Evolutionary conservation across 345 rosid genomes (phyloP), one percentile per base, ranked within the genome.

Genomic region (Cardamine occulta): DNA sequence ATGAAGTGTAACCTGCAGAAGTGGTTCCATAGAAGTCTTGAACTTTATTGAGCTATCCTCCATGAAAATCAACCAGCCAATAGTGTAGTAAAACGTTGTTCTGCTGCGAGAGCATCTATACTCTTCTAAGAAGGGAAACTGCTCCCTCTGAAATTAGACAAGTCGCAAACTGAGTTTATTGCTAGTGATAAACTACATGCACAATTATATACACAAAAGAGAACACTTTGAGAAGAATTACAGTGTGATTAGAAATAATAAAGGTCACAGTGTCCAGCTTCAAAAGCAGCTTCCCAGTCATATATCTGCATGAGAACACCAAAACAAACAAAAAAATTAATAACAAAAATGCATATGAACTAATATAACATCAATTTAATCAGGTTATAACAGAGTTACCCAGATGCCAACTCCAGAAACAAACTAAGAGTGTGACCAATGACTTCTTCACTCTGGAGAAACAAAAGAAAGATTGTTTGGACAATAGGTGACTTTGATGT

Each of bases 281-380:
- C 80, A 93, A 82, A 77, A 96, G 99, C 78, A 96, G 83, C 83
- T 93, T 96, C 65, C 99, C 99, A 60, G 97, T 91, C 99, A 96
- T 96, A 80, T 89, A 96, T 65, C 99, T 96, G 90, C 67, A 51
- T 4, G 55, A 69, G 72, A 57, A 65, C 55, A n/a, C 42, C 72
- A n/a, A 29, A 24, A 47, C 32, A 72, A 47, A 75, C 10, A 47
- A 47, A 9, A 21, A 73, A 29, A 54, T 47, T 4, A 58, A 45
- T 28, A 60, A 15, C 3, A 18, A 39, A 73, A 67, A 53, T 34
- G 49, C 49, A 78, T 28, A 71, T 48, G 51, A 32, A 58, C 65
- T 23, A 21, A 40, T 54, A 19, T 24, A 35, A 18, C 60, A 55
- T 37, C 55, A 28, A 32, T 8, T 47, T 69, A 60, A 21, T 29